Base-by-base conservation (phyloP, 192 early-diverging fungal species). In the Haplosporangium gracile region DNA sequence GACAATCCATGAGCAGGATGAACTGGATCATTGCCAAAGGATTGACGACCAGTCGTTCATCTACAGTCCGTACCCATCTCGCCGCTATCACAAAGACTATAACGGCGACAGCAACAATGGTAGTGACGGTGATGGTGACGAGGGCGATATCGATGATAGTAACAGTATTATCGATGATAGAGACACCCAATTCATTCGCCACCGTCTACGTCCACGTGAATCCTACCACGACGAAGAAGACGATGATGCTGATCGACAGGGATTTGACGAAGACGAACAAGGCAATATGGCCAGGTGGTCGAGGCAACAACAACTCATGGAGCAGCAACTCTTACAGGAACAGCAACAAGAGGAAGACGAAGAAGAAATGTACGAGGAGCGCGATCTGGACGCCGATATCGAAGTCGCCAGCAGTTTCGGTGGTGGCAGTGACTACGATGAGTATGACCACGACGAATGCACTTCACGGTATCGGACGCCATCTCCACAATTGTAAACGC, bases 321-420 rank as follows among this genome's bases (percentile, higher is more conserved):
- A 13, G 43, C 43, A 13, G 24, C 55, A 34, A 65, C 60, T n/a
- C 15, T 51, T 51, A 51, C 49, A 15, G 11, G 18, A 51, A 51
- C 49, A 51, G 32, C 29, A 65, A 2, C 60, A 65, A 11, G 26
- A 32, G 22, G 47, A 79, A 43, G 77, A 72, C 38, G 69, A 72
- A 36, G 69, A 53, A 11, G 75, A 60, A 32, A 39, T 29, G 5
- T 26, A 70, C n/a, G 72, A 81, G 10, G 79, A 65, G 39, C 80
- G 68, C 26, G 81, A 82, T 72, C 43, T 82, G 43, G 81, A 82
- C 40, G 81, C 43, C 5, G 81, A 77, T n/a, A 72, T 76, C 15
- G 81, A 82, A 26, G 74, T 65, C 24, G 81, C 80, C 6, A 43
- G 34, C 24, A 69, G 43, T 43, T 69, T 57, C 75, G 57, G 40